These are phyloP conservation scores for Cochlearia excelsa DNA, from an alignment of 345 rosid species.

Conservation along the genomic window DNA sequence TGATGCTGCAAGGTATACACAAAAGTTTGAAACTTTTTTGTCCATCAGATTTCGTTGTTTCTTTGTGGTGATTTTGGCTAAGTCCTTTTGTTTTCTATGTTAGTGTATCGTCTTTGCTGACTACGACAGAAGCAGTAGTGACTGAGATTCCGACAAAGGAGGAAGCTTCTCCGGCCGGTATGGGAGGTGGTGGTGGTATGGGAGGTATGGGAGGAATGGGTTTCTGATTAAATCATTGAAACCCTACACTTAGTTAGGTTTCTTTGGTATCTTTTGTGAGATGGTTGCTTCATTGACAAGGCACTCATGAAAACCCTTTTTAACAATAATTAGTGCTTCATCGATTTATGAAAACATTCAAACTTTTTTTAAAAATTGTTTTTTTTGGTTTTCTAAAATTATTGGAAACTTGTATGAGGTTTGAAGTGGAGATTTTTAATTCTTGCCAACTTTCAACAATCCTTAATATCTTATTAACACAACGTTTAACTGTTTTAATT, in stretches of 20 bases:
- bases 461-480: conserved; percentile 16
- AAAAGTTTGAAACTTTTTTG: neutral
- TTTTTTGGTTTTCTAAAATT: neutral
- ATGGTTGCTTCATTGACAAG: conserved; percentile 17
- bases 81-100: neutral
- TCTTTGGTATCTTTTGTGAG: conserved; percentile 9
- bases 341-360: no score
- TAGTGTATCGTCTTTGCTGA: conserved; percentile 55
- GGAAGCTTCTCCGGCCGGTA: conserved; percentile 63
- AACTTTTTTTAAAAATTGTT: no score
- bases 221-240: conserved; percentile 44
- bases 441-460: conserved; percentile 37
- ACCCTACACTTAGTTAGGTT: conserved; percentile 7
- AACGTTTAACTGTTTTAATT: neutral
- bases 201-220: conserved; percentile 92
- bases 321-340: no score
- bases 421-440: conserved; percentile 3
- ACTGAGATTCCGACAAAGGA: conserved; percentile 84
- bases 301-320: neutral
- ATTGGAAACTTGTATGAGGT: conserved; percentile 9
- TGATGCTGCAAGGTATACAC: conserved; percentile 44
- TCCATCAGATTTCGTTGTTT: neutral
- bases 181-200: conserved; percentile 57
- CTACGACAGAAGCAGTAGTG: conserved; percentile 88
- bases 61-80: conserved; percentile 38